phyloP scores from a whole-genome alignment of 352 stramenopile genomes.

The Pythium sukuiense region DNA sequence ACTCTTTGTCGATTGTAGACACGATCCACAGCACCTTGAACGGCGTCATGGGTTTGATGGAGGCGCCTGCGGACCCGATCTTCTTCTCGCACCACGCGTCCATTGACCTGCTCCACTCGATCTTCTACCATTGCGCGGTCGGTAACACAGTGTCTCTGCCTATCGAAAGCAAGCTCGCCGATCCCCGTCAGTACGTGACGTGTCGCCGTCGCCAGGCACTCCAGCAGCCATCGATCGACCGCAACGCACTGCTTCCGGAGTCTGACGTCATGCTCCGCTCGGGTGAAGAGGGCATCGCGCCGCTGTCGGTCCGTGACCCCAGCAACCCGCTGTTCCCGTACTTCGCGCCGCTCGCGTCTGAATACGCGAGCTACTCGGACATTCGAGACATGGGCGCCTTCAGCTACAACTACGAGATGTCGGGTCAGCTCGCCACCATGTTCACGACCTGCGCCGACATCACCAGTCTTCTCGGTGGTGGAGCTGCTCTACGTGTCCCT shows the following conservation, averaged over 20 bases:
- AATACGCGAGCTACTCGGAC: constrained; percentile 75
- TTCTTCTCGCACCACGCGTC: constrained; percentile 87
- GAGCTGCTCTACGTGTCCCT: constrained; percentile 14
- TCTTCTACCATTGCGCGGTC: constrained; percentile 82
- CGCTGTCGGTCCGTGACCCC: constrained; percentile 55
- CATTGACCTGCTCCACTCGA: constrained; percentile 84
- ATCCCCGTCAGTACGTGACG: constrained; percentile 60
- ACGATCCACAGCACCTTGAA: constrained; percentile 76
- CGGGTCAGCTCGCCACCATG: constrained; percentile 66
- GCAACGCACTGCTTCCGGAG: constrained; percentile 58
- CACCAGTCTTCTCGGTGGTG: constrained; percentile 24
- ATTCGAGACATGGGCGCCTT: constrained; percentile 68
- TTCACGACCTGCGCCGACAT: constrained; percentile 69
- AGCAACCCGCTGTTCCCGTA: constrained; percentile 54
- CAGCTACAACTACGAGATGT: constrained; percentile 89
- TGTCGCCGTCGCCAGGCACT: constrained; percentile 51
- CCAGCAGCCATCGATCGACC: constrained; percentile 31
- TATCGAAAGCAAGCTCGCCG: constrained; percentile 51
- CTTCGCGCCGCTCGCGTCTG: constrained; percentile 52
- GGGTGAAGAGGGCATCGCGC: constrained; percentile 39
- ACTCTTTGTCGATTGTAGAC: constrained; percentile 35
- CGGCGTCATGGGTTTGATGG: constrained; percentile 68
- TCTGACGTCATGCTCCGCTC: constrained; percentile 53
- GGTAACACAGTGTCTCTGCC: constrained; percentile 57
- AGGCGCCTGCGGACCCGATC: constrained; percentile 80